Conservation (phyloP, 805 yeast species). For the Schwanniomyces vanrijiae region DNA sequence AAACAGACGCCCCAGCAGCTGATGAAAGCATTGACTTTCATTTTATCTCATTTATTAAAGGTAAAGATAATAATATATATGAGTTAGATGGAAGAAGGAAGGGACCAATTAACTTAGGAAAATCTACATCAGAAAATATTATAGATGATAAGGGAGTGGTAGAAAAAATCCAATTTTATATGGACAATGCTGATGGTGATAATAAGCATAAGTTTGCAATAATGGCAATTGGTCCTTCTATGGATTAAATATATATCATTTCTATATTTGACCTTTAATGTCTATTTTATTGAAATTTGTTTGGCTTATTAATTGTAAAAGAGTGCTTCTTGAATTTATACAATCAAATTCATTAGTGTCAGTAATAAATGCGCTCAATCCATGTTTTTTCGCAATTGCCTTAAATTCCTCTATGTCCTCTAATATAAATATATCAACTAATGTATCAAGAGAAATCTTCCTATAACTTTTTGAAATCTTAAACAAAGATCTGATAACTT, state of each 20-base stretch:
- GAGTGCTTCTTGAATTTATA: conserved; percentile 28
- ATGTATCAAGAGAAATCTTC: conserved; percentile 37
- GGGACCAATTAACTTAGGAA: conserved; percentile 71
- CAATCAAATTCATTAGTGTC: conserved; percentile 30
- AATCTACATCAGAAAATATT: conserved; percentile 43
- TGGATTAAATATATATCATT: conserved; percentile 25
- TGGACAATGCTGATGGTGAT: conserved; percentile 58
- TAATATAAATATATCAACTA: conserved; percentile 42
- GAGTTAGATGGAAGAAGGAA: conserved; percentile 88
- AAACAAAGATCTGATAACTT: conserved; percentile 56
- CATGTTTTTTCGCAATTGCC: conserved; percentile 43
- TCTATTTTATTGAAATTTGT: conserved; percentile 61
- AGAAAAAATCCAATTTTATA: conserved; percentile 63
- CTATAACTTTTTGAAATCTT: conserved; percentile 59
- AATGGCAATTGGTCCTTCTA: conserved; percentile 70
- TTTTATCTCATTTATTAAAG: conserved; percentile 70
- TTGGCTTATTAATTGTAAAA: conserved; percentile 36
- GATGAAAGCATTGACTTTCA: conserved; percentile 59
- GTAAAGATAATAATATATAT: conserved; percentile 56
- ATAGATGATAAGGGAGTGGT: conserved; percentile 51
- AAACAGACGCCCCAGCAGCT: conserved; percentile 66
- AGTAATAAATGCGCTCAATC: conserved; percentile 29
- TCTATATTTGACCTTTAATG: conserved; percentile 81
- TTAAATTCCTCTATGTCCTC: conserved; percentile 25
- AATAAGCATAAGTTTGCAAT: conserved; percentile 69